phyloP scores from a whole-genome alignment of 1,284 basidiomycete genomes.

The Cutaneotrichosporon arboriforme region DNA sequence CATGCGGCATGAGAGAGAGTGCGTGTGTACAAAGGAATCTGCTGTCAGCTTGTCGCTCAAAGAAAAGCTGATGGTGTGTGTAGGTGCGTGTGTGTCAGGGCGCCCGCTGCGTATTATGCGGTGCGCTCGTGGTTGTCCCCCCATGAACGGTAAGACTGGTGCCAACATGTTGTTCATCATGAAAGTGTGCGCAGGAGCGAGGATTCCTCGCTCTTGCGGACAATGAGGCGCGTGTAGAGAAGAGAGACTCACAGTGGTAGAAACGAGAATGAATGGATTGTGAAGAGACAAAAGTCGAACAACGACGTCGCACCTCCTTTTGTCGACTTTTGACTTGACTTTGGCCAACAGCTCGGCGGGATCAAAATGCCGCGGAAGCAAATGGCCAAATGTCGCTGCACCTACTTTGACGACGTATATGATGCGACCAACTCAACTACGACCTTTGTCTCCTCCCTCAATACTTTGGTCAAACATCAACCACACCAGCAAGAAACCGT shows the following conservation, averaged over 20 bases:
- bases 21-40: not conserved
- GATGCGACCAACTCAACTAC: not conserved
- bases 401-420: no score
- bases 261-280: not conserved
- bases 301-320: no score
- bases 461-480: no score
- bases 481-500: not conserved
- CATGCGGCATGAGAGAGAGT: not conserved
- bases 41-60: not conserved
- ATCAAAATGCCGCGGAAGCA: slow-evolving; percentile 1
- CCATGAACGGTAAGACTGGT: slow-evolving; percentile 41
- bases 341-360: not conserved
- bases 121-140: slow-evolving; percentile 22
- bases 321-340: no score
- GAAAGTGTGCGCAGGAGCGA: not conserved
- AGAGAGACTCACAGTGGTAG: not conserved
- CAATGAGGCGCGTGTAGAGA: not conserved
- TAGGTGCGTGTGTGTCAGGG: slow-evolving; percentile 19
- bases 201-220: no score
- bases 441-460: no score
- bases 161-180: slow-evolving; percentile 40
- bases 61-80: not conserved
- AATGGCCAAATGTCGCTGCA: not conserved
- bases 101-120: slow-evolving; percentile 33
- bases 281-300: no score